A percentile compares a stretch with the other conserved stretches of the same genome.
phyloP scores from a whole-genome alignment of 768 basidiomycete species.

The Austroboletus festivus region DNA sequence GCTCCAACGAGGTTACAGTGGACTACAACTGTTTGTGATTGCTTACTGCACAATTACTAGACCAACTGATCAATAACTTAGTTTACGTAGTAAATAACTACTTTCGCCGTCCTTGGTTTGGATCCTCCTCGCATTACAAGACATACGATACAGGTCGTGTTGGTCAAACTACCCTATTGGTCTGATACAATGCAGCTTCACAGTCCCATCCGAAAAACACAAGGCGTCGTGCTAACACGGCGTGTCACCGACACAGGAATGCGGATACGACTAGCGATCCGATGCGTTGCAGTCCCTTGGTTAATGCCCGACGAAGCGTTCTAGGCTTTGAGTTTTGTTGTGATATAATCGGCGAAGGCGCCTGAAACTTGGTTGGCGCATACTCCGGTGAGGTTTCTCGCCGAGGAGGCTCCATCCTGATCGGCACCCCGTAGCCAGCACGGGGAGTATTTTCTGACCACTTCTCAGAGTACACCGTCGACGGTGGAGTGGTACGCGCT shows the following conservation, averaged over 20 bases:
- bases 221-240: conserved; percentile 4
- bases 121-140: conserved; percentile 12
- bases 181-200: conserved; percentile 22
- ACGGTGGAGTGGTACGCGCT: conserved; percentile 29
- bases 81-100: conserved; percentile 32
- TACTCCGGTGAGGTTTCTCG: conserved; percentile 23
- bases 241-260: conserved; percentile 30
- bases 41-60: conserved; percentile 12
- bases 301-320: conserved; percentile 23
- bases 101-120: conserved; percentile 8
- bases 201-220: conserved; percentile 23
- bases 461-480: conserved; percentile 31
- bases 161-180: conserved; percentile 21
- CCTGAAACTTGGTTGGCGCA: conserved; percentile 19
- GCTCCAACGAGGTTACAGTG: conserved; percentile 18
- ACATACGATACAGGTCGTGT: conserved; percentile 7
- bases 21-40: conserved; percentile 29
- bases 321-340: conserved; percentile 23
- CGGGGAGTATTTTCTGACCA: conserved; percentile 25
- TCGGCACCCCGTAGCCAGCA: conserved; percentile 19
- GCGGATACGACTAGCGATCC: conserved; percentile 30
- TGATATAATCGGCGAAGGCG: conserved; percentile 17
- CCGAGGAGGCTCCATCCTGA: conserved; percentile 23
- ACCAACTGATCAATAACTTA: conserved; percentile 16
- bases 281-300: conserved; percentile 25